These are phyloP conservation scores for Nemania sp. DNA, from an alignment of 2,329 filamentous ascomycete species.

Conservation along the genomic window DNA sequence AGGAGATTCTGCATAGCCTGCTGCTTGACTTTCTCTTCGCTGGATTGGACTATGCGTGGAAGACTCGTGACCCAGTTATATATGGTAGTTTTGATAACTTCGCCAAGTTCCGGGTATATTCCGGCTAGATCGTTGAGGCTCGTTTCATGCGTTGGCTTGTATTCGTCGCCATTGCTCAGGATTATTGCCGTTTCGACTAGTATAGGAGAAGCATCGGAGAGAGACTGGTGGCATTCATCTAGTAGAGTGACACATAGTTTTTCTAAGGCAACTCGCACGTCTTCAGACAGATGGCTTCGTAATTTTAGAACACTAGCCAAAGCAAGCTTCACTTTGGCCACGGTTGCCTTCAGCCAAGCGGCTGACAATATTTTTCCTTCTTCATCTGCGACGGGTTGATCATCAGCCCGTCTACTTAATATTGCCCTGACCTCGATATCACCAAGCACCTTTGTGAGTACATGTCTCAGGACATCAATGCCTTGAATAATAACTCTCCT, in stretches of 20 bases:
- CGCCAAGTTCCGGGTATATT: constrained; percentile 63
- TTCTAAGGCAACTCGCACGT: constrained; percentile 70
- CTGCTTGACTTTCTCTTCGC: constrained; percentile 77
- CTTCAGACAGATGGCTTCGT: constrained; percentile 67
- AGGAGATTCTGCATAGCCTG: constrained; percentile 75
- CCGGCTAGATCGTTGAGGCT: constrained; percentile 63
- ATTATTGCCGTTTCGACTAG: constrained; percentile 82
- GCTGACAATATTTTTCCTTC: constrained; percentile 48
- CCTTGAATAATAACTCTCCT: constrained; percentile 67
- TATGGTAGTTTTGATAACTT: constrained; percentile 69
- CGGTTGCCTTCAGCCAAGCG: constrained; percentile 79
- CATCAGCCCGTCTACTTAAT: constrained; percentile 42
- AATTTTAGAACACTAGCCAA: constrained; percentile 77
- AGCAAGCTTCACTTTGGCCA: constrained; percentile 79
- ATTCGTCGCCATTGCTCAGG: constrained; percentile 58
- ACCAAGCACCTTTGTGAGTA: constrained; percentile 59
- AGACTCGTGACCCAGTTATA: constrained; percentile 83
- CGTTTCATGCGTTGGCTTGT: constrained; percentile 47
- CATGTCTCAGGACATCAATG: constrained; percentile 59
- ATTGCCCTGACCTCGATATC: constrained; percentile 59
- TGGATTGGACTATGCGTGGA: constrained; percentile 79
- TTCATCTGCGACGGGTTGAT: constrained; percentile 30
- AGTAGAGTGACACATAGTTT: constrained; percentile 74
- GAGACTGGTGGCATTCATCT: constrained; percentile 74
- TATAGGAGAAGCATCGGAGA: constrained; percentile 69